Evolutionary conservation across 805 yeast genomes (phyloP).

Genomic region (Kluyveromyces aestuarii): DNA sequence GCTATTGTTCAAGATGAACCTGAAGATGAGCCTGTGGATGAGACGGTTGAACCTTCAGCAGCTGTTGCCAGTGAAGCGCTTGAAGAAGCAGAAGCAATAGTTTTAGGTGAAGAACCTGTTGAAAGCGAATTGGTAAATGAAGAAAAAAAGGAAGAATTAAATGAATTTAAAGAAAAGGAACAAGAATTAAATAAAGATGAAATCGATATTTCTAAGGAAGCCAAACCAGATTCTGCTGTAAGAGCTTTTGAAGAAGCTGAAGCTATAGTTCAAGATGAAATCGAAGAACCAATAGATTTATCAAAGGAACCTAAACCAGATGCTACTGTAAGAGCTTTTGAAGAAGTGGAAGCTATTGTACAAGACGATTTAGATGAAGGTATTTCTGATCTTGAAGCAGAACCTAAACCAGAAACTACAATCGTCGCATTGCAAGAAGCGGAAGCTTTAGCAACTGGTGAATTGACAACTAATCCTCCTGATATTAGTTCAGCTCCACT

Average conservation of each 20-base stretch:
- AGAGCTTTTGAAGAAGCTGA: conserved; percentile 3
- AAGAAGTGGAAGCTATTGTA: conserved; percentile 1
- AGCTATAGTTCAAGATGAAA: neutral
- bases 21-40: neutral
- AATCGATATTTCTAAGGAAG: neutral
- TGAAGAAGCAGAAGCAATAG: neutral
- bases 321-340: neutral
- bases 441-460: conserved; percentile 1
- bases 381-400: neutral
- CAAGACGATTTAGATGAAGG: conserved; percentile 1
- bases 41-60: neutral
- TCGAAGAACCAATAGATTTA: neutral
- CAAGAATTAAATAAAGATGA: neutral
- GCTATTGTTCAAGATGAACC: conserved; percentile 1
- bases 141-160: neutral
- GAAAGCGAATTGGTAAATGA: neutral
- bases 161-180: neutral
- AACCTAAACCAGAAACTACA: conserved; percentile 2
- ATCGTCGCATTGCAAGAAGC: conserved; percentile 3
- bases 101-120: neutral
- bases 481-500: conserved; percentile 10
- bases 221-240: neutral
- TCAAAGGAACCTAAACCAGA: neutral
- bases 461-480: conserved; percentile 4
- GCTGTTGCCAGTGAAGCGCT: neutral